Conservation (phyloP, 192 early-diverging fungal genomes). For the Thamnidium elegans region DNA sequence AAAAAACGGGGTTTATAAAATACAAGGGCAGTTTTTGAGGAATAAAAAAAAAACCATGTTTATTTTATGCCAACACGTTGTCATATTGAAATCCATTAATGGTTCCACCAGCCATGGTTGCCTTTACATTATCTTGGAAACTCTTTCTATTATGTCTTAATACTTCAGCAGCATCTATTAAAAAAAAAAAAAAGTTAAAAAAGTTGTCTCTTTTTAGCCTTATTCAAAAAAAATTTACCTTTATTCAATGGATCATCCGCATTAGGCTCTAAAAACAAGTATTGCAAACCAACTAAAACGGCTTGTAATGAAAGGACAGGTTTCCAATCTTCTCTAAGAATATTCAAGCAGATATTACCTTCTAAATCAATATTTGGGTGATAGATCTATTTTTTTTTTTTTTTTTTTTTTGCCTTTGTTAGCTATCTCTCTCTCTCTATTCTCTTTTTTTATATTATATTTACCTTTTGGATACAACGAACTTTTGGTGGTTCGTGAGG, state of each 20-base stretch:
- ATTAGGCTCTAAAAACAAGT: constrained; percentile 92
- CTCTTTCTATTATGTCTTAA: constrained; percentile 63
- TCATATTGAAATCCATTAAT: constrained; percentile 70
- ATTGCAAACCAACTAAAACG: constrained; percentile 87
- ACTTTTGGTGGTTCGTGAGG: constrained; percentile 96
- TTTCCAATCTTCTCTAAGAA: constrained; percentile 98
- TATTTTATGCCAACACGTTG: constrained; percentile 49
- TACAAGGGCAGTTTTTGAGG: too few species aligned
- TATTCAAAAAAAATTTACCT: constrained; percentile 51
- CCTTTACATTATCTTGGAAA: constrained; percentile 76
- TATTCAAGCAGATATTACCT: constrained; percentile 95
- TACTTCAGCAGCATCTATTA: constrained; percentile 76
- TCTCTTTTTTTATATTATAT: not conserved
- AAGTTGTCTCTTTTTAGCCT: not conserved
- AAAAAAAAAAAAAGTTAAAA: constrained; percentile 1
- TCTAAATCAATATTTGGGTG: constrained; percentile 98
- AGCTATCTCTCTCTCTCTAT: too few species aligned
- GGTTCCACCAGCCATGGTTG: constrained; percentile 73
- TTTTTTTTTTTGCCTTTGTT: not conserved
- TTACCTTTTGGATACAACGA: constrained; percentile 80
- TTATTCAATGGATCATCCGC: constrained; percentile 98
- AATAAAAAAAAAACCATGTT: not conserved
- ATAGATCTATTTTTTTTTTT: constrained; percentile 62
- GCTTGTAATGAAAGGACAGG: constrained; percentile 94
- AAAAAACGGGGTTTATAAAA: too few species aligned